Evolutionary conservation across 352 stramenopile species (phyloP), one percentile per base, ranked within the genome.

Genomic region (Phytophthora pluvialis): DNA sequence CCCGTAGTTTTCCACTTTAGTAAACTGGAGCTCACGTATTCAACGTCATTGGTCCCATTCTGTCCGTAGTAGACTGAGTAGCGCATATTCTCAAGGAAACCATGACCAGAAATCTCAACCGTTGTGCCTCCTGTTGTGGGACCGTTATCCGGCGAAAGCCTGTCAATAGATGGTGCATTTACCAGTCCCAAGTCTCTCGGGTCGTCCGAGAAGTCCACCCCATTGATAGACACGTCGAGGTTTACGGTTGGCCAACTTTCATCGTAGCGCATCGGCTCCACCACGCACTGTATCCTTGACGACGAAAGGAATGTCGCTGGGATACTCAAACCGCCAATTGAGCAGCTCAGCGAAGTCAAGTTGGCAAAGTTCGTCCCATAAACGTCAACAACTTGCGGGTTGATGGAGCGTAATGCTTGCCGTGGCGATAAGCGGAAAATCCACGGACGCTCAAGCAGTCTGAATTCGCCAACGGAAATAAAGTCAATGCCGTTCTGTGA

Each of bases 341-440:
- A 57, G 12, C 74, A 82, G 15, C 32, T 53, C 0, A 79, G 26
- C 12, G 49, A 47, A 13, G 50, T 63, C 13, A 64, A 51, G 15
- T 80, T 73, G 36, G 44, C 53, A 29, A 82, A 80, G 26, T 75
- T 32, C 42, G 62, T 53, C 9, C 74, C 74, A 10, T 78, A 77
- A 10, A 82, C 36, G 25, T 73, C 52, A 29, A 82, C 32, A 9
- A 48, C 4, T 60, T 76, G 73, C 0, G 29, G 52, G 5, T 13
- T 51, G 16, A 72, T 28, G 3, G 39, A 52, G 8, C 58, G 47
- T 25, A 72, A 58, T 10, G 48, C 45, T 42, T 58, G 36, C 5
- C 32, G 4, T 31, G 74, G 69, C 9, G 42, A 67, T 31, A 79
- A 29, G 9, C 72, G 62, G 43, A 69, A 64, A 13, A 82, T 52